Evolutionary conservation across 371 early-diverging fungal genomes (phyloP), one percentile per base, ranked within the genome.

Genomic region (Mucor racemosus): DNA sequence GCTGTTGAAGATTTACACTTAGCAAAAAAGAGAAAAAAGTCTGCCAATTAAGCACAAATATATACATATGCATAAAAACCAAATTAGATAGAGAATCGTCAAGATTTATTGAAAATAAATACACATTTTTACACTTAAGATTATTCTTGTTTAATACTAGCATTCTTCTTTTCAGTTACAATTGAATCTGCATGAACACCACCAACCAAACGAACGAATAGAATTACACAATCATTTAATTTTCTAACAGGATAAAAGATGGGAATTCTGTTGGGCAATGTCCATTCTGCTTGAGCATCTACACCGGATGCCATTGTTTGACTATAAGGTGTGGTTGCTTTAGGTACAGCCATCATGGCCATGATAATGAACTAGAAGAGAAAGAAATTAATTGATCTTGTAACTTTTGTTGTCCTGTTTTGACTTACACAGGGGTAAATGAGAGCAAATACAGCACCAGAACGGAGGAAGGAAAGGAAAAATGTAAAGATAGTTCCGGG

Each of bases 351-450:
- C 71, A 80, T 75, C 58, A 74, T 80, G 17, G 86, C 75, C 84
- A 83, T 83, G 35, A 84, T 80, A 26, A 85, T 76, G 55, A 75
- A 85, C 86, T 85, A 62, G 7, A 36, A 4, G 36, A n/a, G 4
- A 36, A 4, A 42, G 8, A 4, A 11, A 11, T 62, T n/a, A 62
- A 40, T 39, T 26, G 3, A 26, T 7, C 50, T 56, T 34, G 35
- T 17, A 31, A 1, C 53, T 31, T 21, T 13, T 26, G 17, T 0
- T 0, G 19, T 26, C 13, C 53, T 21, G 13, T 31, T 6, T 61
- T 15, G 10, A 72, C 84, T 71, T 81, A 86, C 86, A 58, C 69
- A 65, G 13, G 86, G 84, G 62, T 81, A 86, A 41, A 81, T 62
- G 9, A 86, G 40, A 15, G 78, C 80, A 46, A 84, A 86, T 15